Base-by-base conservation (phyloP, 1,284 basidiomycete genomes). In the Sporisorium sorghi region DNA sequence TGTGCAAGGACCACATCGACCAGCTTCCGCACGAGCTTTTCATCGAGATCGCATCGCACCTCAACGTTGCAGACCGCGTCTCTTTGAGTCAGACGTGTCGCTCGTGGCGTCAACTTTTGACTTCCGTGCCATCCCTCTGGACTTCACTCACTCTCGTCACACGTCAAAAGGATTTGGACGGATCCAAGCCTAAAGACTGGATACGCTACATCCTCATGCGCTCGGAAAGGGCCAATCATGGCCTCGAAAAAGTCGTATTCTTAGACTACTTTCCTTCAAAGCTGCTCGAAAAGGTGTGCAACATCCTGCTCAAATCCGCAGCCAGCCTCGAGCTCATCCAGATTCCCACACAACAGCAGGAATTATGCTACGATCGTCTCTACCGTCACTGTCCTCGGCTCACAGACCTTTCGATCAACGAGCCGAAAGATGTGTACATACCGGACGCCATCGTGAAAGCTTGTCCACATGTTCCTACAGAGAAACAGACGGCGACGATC, bases 81-180 rank as follows among this genome's bases (percentile, higher is more conserved):
- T 28, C 47, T 30, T 51, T 69, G 56, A 54, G 59, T 30, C 66
- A 62, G 26, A 63, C 47, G 3, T 58, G 59, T 44, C 44, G 30
- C 21, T 14, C 21, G 10, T 69, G 59, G 66, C 66, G 59, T 1
- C 59, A 52, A 5, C 30, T 54, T 0, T 30, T 51, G 5, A 48
- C 43, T 24, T 58, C 59, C 0, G 23, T 26, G 5, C 50, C 66
- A 7, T 12, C 15, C 5, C 42, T 69, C 15, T 69, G 66, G 59
- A 37, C 37, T 0, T 46, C 44, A 5, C 7, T 69, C 23, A 35
- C 33, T 1, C 17, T 62, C 7, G 9, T 5, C 5, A 42, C 48
- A 7, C 40, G 17, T 1, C 35, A 5, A 28, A 42, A 8, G 9
- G 10, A 19, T 0, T 5, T 69, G 19, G 23, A 33, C 0, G 42